Conservation (phyloP, 768 basidiomycete genomes). For the Baorangia bicolor region DNA sequence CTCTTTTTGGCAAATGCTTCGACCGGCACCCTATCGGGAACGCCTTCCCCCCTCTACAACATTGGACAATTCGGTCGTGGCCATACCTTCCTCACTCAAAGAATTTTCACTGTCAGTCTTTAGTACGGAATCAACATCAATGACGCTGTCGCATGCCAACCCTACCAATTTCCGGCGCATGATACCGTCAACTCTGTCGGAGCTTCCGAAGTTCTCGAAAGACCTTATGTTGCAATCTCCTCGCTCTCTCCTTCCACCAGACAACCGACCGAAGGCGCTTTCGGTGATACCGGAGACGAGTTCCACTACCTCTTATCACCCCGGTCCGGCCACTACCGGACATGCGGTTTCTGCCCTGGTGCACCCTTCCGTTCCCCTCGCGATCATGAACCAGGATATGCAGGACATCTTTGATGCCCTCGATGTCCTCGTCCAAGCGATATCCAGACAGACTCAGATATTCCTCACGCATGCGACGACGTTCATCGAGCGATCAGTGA, state of each 20-base stretch:
- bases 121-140: constrained; percentile 43
- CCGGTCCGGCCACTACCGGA: constrained; percentile 17
- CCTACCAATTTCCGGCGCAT: constrained; percentile 23
- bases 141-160: constrained; percentile 23
- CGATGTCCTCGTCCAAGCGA: constrained; percentile 52
- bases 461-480: constrained; percentile 34
- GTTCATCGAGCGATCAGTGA: constrained; percentile 46
- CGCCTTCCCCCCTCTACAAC: constrained; percentile 31
- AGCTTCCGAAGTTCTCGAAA: constrained; percentile 29
- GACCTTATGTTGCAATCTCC: constrained; percentile 39
- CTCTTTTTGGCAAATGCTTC: constrained; percentile 43
- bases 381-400: constrained; percentile 50
- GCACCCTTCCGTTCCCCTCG: constrained; percentile 46
- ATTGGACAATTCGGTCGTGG: constrained; percentile 27
- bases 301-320: constrained; percentile 1
- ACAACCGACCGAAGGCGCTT: constrained; percentile 29
- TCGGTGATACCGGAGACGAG: constrained; percentile 26
- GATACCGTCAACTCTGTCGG: constrained; percentile 25
- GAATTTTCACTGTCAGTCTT: constrained; percentile 54
- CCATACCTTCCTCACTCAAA: constrained; percentile 42
- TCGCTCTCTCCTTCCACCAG: constrained; percentile 22
- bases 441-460: constrained; percentile 43
- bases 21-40: constrained; percentile 41
- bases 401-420: constrained; percentile 58
- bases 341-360: constrained; percentile 25